Evolutionary conservation across 108 stramenopile species (phyloP), one percentile per base, ranked within the genome.

Genomic region (Discostella stelligeroides): DNA sequence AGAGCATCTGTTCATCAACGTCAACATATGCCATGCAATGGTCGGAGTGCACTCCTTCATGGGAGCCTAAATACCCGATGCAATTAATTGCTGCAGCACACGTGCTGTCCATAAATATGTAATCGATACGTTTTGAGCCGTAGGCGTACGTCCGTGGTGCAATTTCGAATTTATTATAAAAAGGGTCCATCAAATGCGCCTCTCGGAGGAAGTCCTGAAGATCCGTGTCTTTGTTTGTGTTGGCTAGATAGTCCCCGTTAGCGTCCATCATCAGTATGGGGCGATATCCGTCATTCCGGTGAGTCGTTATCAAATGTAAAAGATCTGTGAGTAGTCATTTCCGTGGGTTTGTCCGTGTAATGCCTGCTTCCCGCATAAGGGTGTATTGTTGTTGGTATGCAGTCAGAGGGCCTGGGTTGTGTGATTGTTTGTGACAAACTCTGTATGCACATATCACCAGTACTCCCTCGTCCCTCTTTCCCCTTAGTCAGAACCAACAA

Each of bases 51-150:
- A n/a, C n/a, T n/a, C n/a, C n/a, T n/a, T n/a, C n/a, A n/a, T n/a
- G n/a, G n/a, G n/a, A n/a, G 11, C 59, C 59, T 42, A 60, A 37
- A 21, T 60, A 60, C 17, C 59, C 59, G 10, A 60, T 42, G 4
- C 59, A 20, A 13, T 20, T 21, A 10, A 60, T 25, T 18, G 40
- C 38, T 18, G 25, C 30, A 3, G 7, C 34, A 2, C 30, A 18
- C 1, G 28, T 10, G 17, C 30, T 27, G 25, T 60, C 59, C 4
- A 60, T 37, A 13, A 60, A 34, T 3, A 60, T 60, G 41, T 42
- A 42, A 9, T 60, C 59, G n/a, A 60, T 15, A 18, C 59, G 8
- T 34, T 60, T 60, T 7, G 30, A 7, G 18, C 59, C 59, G 10
- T 10, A 42, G 30, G 37, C 37, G 28, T 7, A 42, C 4, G 59